phyloP scores from a whole-genome alignment of 1,139 yeast genomes.

The Candida anutae region DNA sequence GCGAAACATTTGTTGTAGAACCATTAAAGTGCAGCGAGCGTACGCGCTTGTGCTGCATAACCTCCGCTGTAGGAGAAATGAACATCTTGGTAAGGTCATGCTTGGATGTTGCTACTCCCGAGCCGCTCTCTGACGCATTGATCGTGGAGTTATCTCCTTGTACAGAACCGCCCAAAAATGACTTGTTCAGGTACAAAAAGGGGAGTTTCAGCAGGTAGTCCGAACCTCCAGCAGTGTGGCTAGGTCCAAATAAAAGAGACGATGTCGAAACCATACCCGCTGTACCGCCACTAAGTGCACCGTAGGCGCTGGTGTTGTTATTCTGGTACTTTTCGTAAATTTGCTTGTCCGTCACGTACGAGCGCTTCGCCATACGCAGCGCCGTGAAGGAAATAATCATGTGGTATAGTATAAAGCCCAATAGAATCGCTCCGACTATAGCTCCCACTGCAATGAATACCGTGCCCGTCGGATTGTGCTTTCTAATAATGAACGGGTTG shows the following conservation, averaged over 20 bases:
- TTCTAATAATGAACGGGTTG: constrained; percentile 56
- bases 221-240: constrained; percentile 15
- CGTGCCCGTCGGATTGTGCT: constrained; percentile 57
- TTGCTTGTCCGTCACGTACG: constrained; percentile 23
- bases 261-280: constrained; percentile 14
- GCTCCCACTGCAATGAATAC: constrained; percentile 77
- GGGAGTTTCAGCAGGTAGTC: constrained; percentile 30
- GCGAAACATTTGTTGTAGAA: constrained; percentile 20
- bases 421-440: constrained; percentile 48
- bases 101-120: constrained; percentile 24
- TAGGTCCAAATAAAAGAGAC: constrained; percentile 5
- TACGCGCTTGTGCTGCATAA: constrained; percentile 41
- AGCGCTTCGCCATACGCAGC: constrained; percentile 30
- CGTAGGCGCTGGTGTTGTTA: constrained; percentile 30
- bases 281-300: constrained; percentile 10
- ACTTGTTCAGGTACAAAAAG: constrained; percentile 20
- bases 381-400: constrained; percentile 31
- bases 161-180: constrained; percentile 18
- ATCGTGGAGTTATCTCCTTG: constrained; percentile 34
- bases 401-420: constrained; percentile 37
- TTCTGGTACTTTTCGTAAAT: constrained; percentile 31
- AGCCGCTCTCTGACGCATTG: constrained; percentile 27
- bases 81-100: constrained; percentile 48
- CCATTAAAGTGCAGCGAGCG: constrained; percentile 14
- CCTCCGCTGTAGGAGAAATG: constrained; percentile 76